Evolutionary conservation across 306 rosid genomes (phyloP), one percentile per base, ranked within the genome.

Genomic region (Ceratonia siliqua): DNA sequence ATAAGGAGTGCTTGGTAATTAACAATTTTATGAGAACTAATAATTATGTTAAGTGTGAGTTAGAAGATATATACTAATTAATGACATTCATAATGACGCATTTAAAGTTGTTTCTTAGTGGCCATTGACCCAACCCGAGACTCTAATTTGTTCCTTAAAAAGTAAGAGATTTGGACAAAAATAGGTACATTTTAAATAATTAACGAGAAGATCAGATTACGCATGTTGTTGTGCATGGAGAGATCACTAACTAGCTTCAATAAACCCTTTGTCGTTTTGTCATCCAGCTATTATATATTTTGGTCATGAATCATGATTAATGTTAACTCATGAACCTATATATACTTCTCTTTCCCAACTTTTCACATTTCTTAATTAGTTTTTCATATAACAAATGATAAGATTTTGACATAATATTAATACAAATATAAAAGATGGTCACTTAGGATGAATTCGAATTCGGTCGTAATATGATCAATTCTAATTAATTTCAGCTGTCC

Each of bases 181-280:
- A 70, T 24, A 14, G 15, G 43, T 53, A 28, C 11, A 65, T 3
- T 46, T 0, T 36, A 58, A 41, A 49, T 45, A 11, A 33, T 9
- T 3, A 59, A 35, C 39, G 43, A 50, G 70, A 38, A 22, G 53
- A 43, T 42, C 18, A 15, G n/a, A 30, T 11, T 36, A 12, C 58
- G 41, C 30, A 22, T 64, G 66, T 32, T 62, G 5, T 45, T 32
- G 9, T 72, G 77, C 78, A 33, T 62, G 52, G 21, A 28, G 62
- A 9, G 10, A 49, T 74, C 68, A 62, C 68, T 62, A 33, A 15
- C 50, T 32, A 49, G 6, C 69, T 15, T 74, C 39, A 22, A n/a
- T n/a, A n/a, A 49, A 66, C 73, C 18, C 70, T 70, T 68, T 64
- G 79, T 75, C 79, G 56, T 66, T 41, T 75, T 39, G 57, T 33